Base-by-base conservation (phyloP, 2,329 filamentous ascomycete species). In the Conoideocrella luteorostrata region DNA sequence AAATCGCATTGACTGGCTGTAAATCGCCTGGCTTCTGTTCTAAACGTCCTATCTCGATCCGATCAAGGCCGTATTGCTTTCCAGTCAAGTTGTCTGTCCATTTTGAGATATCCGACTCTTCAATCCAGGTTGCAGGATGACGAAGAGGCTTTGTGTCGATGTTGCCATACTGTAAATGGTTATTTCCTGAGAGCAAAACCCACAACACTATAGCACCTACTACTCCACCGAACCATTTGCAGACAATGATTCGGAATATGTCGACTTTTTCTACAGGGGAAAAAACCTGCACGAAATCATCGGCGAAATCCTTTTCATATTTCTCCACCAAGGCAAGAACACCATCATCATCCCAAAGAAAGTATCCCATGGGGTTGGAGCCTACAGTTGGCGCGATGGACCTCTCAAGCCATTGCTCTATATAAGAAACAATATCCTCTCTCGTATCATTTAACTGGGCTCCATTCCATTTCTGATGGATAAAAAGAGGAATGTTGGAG, bases 181-280 rank as follows among this genome's bases (percentile, higher is more conserved):
- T 17, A 40, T 26, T 26, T 11, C 22, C 9, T 9, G 1, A 28
- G 10, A 21, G 12, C 7, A 23, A 7, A 36, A 23, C 28, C n/a
- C 18, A 11, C 26, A n/a, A 7, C 30, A 17, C 18, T 20, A 3
- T 11, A 21, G 3, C n/a, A 44, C 42, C n/a, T 28, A 44, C 42
- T 26, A 44, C 39, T 7, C 35, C 42, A n/a, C 42, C 42, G 15
- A 44, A 38, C 42, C 42, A 44, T 38, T 44, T 44, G 11, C 42
- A 44, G 15, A 38, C 28, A 18, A 44, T 30, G 15, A 44, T 39
- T 37, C 42, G 34, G 33, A 39, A 44, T 11, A 44, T 44, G 21
- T 44, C 42, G 6, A 44, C 42, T 20, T 44, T 23, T 30, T 44
- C 41, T 7, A 43, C 41, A 7, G 35, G 35, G 12, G 42, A 44